phyloP scores from a whole-genome alignment of 495 filamentous ascomycete species.

The Coniosporium apollinis region DNA sequence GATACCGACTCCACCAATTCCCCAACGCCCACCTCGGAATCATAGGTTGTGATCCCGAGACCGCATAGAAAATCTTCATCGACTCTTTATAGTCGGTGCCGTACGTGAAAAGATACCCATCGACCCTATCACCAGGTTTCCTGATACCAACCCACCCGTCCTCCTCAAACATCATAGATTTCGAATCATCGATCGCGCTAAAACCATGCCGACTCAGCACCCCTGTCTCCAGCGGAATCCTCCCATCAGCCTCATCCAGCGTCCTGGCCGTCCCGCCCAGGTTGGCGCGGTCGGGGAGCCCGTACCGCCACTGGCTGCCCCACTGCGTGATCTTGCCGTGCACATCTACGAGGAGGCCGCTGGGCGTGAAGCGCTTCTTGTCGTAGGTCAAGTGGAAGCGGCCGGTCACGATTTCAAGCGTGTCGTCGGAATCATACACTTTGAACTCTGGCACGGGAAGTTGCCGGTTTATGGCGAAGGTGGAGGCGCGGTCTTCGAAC shows the following conservation, averaged over 20 bases:
- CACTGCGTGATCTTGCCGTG: conserved; percentile 14
- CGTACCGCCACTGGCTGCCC: conserved; percentile 27
- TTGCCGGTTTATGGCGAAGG: conserved; percentile 31
- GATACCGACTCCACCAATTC: conserved; percentile 48
- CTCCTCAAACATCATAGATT: conserved; percentile 39
- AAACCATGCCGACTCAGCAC: conserved; percentile 31
- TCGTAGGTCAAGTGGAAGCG: conserved; percentile 37
- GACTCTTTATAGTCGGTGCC: conserved; percentile 36
- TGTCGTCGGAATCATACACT: conserved; percentile 35
- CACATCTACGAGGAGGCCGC: conserved; percentile 23
- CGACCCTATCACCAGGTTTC: conserved; percentile 27
- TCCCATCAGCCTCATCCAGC: conserved; percentile 35
- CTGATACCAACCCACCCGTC: conserved; percentile 31
- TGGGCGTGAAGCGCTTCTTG: conserved; percentile 27
- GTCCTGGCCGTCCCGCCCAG: conserved; percentile 34
- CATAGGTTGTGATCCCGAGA: conserved; percentile 38
- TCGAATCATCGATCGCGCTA: conserved; percentile 34
- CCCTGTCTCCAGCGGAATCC: conserved; percentile 30
- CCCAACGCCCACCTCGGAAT: conserved; percentile 41
- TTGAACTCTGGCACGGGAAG: conserved; percentile 28
- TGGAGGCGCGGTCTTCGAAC: conserved; percentile 38
- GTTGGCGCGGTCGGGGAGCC: conserved; percentile 13
- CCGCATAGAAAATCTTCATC: conserved; percentile 35
- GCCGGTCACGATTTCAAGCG: conserved; percentile 49
- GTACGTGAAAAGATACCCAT: conserved; percentile 43